Evolutionary conservation across 352 stramenopile genomes (phyloP), one percentile per base, ranked within the genome.

Genomic region (Ophiocytium majus): DNA sequence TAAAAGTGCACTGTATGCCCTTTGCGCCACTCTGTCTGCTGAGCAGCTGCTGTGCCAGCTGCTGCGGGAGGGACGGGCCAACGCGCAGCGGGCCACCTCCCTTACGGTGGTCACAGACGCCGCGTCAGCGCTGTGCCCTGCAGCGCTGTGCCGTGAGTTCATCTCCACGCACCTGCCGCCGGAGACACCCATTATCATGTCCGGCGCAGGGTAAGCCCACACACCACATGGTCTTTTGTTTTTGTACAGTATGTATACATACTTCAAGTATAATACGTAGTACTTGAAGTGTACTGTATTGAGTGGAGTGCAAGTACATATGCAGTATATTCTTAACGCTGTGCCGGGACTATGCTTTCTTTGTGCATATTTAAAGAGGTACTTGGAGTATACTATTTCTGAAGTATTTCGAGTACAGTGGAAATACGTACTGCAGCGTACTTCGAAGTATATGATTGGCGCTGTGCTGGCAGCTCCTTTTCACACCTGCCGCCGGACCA

Each of bases 131-230:
- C 33, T 82, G 32, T 81, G 81, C 36, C 76, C 83, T 80, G 78
- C 79, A 34, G 80, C 85, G 10, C 33, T 87, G 35, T 87, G 83
- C 63, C 74, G 83, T 17, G 83, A 87, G 36, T 87, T 87, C 36
- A 50, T 87, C 23, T 86, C 83, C 0, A 31, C 83, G 10, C 83
- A 87, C 66, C 64, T 87, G 28, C 0, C 10, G 5, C 79, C 79
- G 10, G 36, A 50, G 35, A 82, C 74, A 1, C 50, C 83, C 23
- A 75, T 87, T 1, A 19, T 87, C 74, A 87, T 87, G 83, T 80
- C 83, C 81, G 83, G 83, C 50, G 35, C 66, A 14, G 14, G 66
- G 66, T 78, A 71, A 71, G 19, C 28, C 28, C 28, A 23, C 57
- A 23, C n/a, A n/a, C n/a, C n/a, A n/a, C n/a, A n/a, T n/a, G 23